Conservation (phyloP, 78 protist species). For the Chrysochromulina parva region DNA sequence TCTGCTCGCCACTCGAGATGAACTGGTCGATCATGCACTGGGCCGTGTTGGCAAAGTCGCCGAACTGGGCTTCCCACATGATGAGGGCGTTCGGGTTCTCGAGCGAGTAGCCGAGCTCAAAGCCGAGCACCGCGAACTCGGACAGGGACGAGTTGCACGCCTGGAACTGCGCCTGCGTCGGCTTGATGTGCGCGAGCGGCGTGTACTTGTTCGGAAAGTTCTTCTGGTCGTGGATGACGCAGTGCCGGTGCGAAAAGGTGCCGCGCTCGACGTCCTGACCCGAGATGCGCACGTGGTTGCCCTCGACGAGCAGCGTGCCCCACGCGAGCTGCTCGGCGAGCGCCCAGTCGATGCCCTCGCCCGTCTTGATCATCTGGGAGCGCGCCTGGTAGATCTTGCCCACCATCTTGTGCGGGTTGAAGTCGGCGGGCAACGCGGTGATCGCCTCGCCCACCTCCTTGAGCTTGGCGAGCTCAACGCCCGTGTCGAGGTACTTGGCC, state of each 20-base stretch:
- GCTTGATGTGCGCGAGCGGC: constrained; percentile 59
- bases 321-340: constrained; percentile 46
- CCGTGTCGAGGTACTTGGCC: constrained; percentile 16
- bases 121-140: constrained; percentile 89
- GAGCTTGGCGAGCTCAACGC: constrained; percentile 42
- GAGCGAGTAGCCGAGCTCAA: constrained; percentile 85
- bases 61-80: constrained; percentile 97
- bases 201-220: background rate
- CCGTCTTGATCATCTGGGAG: background rate
- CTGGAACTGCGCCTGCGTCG: constrained; percentile 40
- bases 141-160: constrained; percentile 77
- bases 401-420: constrained; percentile 66
- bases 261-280: constrained; percentile 97
- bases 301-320: constrained; percentile 80
- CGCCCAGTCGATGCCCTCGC: background rate
- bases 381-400: constrained; percentile 25
- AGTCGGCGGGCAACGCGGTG: constrained; percentile 61
- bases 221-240: constrained; percentile 87
- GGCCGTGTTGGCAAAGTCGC: constrained; percentile 91
- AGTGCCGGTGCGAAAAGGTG: constrained; percentile 96
- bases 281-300: constrained; percentile 86
- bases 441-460: background rate
- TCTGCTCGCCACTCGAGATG: constrained; percentile 82
- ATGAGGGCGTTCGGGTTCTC: constrained; percentile 83
- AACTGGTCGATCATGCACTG: constrained; percentile 95